Evolutionary conservation across 2,329 filamentous ascomycete species (phyloP).

Genomic region (Penicillium sp.): DNA sequence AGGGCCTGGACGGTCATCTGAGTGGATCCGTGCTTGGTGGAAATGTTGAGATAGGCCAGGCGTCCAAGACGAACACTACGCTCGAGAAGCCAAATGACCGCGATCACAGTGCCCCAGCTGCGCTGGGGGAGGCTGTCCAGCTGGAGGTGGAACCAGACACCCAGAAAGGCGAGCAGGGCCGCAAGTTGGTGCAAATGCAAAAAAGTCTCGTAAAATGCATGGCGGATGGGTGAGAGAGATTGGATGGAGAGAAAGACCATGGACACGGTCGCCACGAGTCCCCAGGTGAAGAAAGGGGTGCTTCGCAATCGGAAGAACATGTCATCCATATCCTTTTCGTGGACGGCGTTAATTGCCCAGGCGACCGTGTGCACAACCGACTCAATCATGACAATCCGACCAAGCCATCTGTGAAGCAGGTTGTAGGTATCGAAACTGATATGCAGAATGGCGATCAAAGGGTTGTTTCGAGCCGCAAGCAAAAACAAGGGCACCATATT

Average conservation of each 20-base stretch:
- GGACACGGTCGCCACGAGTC: slow-evolving; percentile 39
- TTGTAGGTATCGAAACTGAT: slow-evolving; percentile 98
- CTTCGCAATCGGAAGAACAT: slow-evolving; percentile 30
- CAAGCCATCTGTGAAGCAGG: slow-evolving; percentile 77
- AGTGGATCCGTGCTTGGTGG: slow-evolving; percentile 44
- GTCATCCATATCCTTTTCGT: slow-evolving; percentile 28
- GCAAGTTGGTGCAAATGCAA: slow-evolving; percentile 44
- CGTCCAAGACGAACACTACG: slow-evolving; percentile 44
- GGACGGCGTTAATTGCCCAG: slow-evolving; percentile 67
- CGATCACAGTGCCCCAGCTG: slow-evolving; percentile 34
- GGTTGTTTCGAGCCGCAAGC: slow-evolving; percentile 88
- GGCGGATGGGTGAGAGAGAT: slow-evolving; percentile 63
- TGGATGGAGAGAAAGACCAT: slow-evolving; percentile 40
- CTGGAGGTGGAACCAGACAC: slow-evolving; percentile 41
- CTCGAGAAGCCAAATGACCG: slow-evolving; percentile 37
- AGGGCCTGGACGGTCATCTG: slow-evolving; percentile 53
- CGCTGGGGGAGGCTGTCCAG: slow-evolving; percentile 39
- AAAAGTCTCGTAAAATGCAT: slow-evolving; percentile 97
- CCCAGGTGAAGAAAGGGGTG: slow-evolving; percentile 41
- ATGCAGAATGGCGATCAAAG: slow-evolving; percentile 70
- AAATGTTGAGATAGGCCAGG: slow-evolving; percentile 51
- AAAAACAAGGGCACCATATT: slow-evolving; percentile 92
- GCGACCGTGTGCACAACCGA: slow-evolving; percentile 63
- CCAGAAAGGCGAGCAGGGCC: slow-evolving; percentile 39
- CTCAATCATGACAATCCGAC: slow-evolving; percentile 68